phyloP scores from a whole-genome alignment of 805 yeast species.

The Yarrowia sp. region DNA sequence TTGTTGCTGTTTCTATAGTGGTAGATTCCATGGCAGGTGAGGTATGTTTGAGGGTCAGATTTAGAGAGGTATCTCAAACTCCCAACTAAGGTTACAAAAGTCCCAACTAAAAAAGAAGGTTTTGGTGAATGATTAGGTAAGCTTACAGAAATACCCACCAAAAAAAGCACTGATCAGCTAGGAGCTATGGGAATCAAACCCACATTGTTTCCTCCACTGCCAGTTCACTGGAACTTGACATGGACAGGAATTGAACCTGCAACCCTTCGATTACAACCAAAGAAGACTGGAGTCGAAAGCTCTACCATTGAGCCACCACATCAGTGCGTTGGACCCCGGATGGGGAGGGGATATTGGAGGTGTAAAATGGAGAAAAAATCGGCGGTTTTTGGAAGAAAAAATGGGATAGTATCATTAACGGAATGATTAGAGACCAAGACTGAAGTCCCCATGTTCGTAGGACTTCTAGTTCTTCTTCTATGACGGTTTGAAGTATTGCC shows the following conservation, averaged over 20 bases:
- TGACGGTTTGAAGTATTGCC: too few species aligned
- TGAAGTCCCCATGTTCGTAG: too few species aligned
- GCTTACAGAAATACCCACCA: background rate
- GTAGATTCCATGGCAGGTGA: background rate
- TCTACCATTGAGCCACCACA: conserved; percentile 74
- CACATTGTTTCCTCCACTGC: conserved; percentile 27
- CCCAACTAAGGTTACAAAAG: background rate
- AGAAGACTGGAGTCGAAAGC: conserved; percentile 67
- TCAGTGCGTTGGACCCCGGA: conserved; percentile 3
- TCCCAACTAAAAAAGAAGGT: background rate
- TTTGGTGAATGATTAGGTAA: background rate
- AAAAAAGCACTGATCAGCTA: conserved; percentile 19
- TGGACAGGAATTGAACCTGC: conserved; percentile 86
- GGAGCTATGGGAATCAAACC: conserved; percentile 25
- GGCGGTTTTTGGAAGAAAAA: too few species aligned
- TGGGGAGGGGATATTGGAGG: background rate
- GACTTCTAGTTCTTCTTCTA: too few species aligned
- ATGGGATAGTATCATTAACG: too few species aligned
- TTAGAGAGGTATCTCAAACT: too few species aligned
- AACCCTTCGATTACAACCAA: conserved; percentile 66
- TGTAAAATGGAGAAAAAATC: background rate
- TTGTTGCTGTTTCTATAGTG: background rate
- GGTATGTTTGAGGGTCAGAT: background rate
- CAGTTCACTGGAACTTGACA: conserved; percentile 53
- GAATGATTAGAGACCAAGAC: too few species aligned